phyloP scores from a whole-genome alignment of 495 filamentous ascomycete genomes.

The Penicillium bovifimosum region DNA sequence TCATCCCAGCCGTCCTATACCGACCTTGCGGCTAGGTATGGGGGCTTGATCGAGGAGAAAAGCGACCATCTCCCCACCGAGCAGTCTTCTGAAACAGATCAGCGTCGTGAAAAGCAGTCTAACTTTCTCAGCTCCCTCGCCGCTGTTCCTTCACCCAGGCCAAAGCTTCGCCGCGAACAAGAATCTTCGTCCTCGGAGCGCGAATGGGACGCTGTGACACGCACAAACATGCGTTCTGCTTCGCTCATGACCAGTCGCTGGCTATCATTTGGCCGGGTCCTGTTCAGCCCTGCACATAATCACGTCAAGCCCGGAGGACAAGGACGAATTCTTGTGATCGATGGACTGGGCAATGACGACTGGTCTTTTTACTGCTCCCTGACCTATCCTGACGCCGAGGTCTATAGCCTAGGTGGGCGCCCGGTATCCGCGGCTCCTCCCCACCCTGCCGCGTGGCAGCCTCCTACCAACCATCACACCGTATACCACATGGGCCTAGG shows the following conservation, averaged over 20 bases:
- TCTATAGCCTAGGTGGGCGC: slow-evolving; percentile 62
- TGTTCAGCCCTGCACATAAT: slow-evolving; percentile 88
- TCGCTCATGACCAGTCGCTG: slow-evolving; percentile 75
- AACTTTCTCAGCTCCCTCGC: slow-evolving; percentile 28
- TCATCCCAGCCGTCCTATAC: slow-evolving; percentile 39
- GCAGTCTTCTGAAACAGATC: slow-evolving; percentile 3
- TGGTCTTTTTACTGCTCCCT: slow-evolving; percentile 98
- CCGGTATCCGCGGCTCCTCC: slow-evolving; percentile 29
- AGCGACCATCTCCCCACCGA: background rate
- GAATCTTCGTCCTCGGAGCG: slow-evolving; percentile 48
- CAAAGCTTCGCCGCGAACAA: slow-evolving; percentile 30
- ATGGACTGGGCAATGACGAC: slow-evolving; percentile 86
- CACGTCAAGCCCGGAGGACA: slow-evolving; percentile 60
- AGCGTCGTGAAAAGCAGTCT: slow-evolving; percentile 23
- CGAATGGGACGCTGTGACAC: slow-evolving; percentile 58
- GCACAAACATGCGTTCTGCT: slow-evolving; percentile 78
- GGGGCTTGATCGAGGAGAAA: slow-evolving; percentile 15
- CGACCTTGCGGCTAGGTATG: slow-evolving; percentile 35
- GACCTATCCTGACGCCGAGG: slow-evolving; percentile 77
- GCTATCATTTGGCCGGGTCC: slow-evolving; percentile 90
- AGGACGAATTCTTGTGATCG: slow-evolving; percentile 74
- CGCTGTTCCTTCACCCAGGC: slow-evolving; percentile 24
- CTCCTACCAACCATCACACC: slow-evolving; percentile 80
- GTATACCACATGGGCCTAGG: slow-evolving; percentile 64
- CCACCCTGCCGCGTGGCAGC: slow-evolving; percentile 45